Evolutionary conservation across 805 yeast genomes (phyloP).

Genomic region (Brettanomyces nanus): DNA sequence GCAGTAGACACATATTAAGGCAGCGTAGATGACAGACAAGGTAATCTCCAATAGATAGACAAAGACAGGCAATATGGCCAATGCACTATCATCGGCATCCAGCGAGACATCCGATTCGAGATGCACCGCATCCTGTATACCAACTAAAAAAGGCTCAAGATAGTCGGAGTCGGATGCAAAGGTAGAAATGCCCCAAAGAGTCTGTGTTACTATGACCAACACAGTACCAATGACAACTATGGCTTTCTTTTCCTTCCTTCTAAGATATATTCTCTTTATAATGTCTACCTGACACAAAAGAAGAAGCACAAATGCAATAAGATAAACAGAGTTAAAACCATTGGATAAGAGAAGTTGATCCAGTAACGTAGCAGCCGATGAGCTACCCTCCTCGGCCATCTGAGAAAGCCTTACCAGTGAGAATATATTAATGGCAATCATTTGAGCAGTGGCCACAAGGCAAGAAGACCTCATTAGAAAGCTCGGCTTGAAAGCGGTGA

Average conservation of each 20-base stretch:
- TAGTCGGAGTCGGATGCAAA: slow-evolving; percentile 26
- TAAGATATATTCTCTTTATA: slow-evolving; percentile 55
- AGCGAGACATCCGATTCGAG: slow-evolving; percentile 25
- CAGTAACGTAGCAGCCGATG: slow-evolving; percentile 37
- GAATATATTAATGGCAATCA: slow-evolving; percentile 40
- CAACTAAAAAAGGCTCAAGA: not conserved
- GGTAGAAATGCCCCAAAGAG: slow-evolving; percentile 62
- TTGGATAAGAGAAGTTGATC: slow-evolving; percentile 34
- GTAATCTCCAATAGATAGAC: slow-evolving; percentile 68
- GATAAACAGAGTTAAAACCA: slow-evolving; percentile 47
- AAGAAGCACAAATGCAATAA: slow-evolving; percentile 47
- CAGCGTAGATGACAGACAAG: slow-evolving; percentile 59
- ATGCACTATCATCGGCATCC: slow-evolving; percentile 2
- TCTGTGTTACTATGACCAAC: slow-evolving; percentile 48
- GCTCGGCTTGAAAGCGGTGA: slow-evolving; percentile 49
- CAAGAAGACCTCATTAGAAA: slow-evolving; percentile 42
- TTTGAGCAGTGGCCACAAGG: slow-evolving; percentile 44
- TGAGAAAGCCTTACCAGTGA: slow-evolving; percentile 31
- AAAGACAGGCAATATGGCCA: slow-evolving; percentile 33
- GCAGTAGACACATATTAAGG: slow-evolving; percentile 48
- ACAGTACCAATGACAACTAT: slow-evolving; percentile 51
- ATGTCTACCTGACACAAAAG: slow-evolving; percentile 68
- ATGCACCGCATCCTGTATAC: slow-evolving; percentile 36
- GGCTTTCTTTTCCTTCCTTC: slow-evolving; percentile 60
- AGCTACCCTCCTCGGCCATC: slow-evolving; percentile 39